Evolutionary conservation across 176 grass and related monocot species (phyloP).

Genomic region (Ananas comosus): DNA sequence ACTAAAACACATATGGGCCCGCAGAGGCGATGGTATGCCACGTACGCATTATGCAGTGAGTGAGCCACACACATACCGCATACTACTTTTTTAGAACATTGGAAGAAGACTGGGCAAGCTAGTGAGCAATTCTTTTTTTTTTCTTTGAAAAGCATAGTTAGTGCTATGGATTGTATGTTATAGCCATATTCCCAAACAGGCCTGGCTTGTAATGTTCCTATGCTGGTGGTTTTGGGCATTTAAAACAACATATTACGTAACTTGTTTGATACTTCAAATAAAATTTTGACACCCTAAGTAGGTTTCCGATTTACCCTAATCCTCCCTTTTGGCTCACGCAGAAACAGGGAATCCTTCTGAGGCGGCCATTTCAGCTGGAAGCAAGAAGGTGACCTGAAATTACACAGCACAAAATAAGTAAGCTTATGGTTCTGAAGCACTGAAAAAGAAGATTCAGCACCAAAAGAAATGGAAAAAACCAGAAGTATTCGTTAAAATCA

Average conservation of each 20-base stretch:
- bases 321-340: slow-evolving; percentile 58
- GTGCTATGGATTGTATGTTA: no score
- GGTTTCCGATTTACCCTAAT: slow-evolving; percentile 59
- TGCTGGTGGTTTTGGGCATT: not conserved
- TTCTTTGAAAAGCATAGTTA: no score
- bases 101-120: no score
- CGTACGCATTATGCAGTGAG: no score
- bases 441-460: slow-evolving; percentile 11
- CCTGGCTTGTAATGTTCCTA: no score
- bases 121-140: no score
- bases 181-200: no score
- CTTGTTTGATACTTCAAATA: not conserved
- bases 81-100: no score
- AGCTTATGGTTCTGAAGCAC: slow-evolving; percentile 4
- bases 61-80: no score
- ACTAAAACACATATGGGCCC: no score
- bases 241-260: not conserved
- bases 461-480: slow-evolving; percentile 30
- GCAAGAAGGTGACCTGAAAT: slow-evolving; percentile 65
- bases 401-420: slow-evolving; percentile 16
- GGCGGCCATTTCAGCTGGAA: slow-evolving; percentile 68
- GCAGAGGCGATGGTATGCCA: no score
- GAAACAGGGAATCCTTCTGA: slow-evolving; percentile 51
- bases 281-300: slow-evolving; percentile 9
- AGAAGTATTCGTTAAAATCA: slow-evolving; percentile 99